A percentile compares a stretch with the other conserved stretches of the same genome.
Evolutionary conservation across 306 rosid genomes (phyloP).

Genomic region (Cicer bijugum): DNA sequence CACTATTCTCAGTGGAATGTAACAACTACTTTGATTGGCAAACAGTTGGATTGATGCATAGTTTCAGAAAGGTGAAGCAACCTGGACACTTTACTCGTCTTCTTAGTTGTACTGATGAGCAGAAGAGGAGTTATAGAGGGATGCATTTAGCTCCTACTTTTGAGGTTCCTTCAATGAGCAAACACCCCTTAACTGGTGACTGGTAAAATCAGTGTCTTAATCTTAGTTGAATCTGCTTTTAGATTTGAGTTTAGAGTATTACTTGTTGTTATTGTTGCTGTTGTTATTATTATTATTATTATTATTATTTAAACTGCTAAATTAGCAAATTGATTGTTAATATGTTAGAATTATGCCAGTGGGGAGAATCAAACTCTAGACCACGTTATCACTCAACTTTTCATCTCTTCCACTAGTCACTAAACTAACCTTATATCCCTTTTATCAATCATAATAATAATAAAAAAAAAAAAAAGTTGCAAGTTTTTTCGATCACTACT

Average conservation of each 20-base stretch:
- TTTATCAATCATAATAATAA: no score
- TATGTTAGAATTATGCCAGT: no score
- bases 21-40: slow-evolving; percentile 48
- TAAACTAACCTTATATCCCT: no score
- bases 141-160: slow-evolving; percentile 90
- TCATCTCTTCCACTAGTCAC: no score
- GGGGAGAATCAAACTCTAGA: no score
- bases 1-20: slow-evolving; percentile 46
- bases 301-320: no score
- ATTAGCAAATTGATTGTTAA: no score
- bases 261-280: no score
- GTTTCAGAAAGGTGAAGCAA: slow-evolving; percentile 44
- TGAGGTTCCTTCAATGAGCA: slow-evolving; percentile 91
- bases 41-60: slow-evolving; percentile 46
- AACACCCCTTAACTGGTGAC: slow-evolving; percentile 86
- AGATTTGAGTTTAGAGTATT: neutral
- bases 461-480: no score
- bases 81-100: slow-evolving; percentile 48
- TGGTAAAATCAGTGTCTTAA: slow-evolving; percentile 51
- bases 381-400: no score
- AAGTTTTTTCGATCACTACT: no score
- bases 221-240: neutral
- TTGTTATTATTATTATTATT: no score
- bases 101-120: slow-evolving; percentile 46
- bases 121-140: slow-evolving; percentile 72